Evolutionary conservation across 2,329 filamentous ascomycete species (phyloP).

Genomic region (Helminthosporium solani): DNA sequence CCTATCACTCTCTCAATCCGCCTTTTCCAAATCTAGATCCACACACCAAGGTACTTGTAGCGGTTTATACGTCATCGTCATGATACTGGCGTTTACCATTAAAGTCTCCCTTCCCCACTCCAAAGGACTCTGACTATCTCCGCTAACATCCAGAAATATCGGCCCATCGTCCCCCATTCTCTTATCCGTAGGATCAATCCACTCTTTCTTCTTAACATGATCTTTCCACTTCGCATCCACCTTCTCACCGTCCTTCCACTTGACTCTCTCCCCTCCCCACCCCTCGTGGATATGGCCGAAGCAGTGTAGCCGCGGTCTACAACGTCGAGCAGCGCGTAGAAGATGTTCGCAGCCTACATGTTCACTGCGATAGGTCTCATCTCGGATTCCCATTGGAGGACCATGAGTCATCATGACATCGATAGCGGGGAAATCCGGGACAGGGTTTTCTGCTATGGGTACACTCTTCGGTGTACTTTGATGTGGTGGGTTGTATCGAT

Average conservation of each 20-base stretch:
- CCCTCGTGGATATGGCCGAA: slow-evolving; percentile 65
- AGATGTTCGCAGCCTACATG: slow-evolving; percentile 59
- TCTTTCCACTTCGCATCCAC: slow-evolving; percentile 19
- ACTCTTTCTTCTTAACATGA: slow-evolving; percentile 18
- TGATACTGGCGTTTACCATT: slow-evolving; percentile 61
- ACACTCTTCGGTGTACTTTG: slow-evolving; percentile 24
- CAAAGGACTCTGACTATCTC: slow-evolving; percentile 31
- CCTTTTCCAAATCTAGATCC: slow-evolving; percentile 49
- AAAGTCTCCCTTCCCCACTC: slow-evolving; percentile 54
- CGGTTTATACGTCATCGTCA: slow-evolving; percentile 52
- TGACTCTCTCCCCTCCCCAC: slow-evolving; percentile 40
- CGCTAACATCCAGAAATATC: slow-evolving; percentile 35
- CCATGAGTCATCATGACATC: slow-evolving; percentile 65
- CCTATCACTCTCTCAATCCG: no score
- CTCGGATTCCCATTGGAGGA: slow-evolving; percentile 55
- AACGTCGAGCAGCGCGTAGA: slow-evolving; percentile 52
- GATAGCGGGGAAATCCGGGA: slow-evolving; percentile 48
- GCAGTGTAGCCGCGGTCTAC: slow-evolving; percentile 57
- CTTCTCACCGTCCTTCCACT: slow-evolving; percentile 37
- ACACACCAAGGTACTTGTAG: slow-evolving; percentile 58
- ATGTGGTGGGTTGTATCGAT: slow-evolving; percentile 53
- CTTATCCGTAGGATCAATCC: slow-evolving; percentile 19
- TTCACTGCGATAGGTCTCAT: slow-evolving; percentile 38
- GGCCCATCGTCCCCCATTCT: slow-evolving; percentile 23
- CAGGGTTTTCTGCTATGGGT: slow-evolving; percentile 39